phyloP scores from a whole-genome alignment of 2,329 filamentous ascomycete species.

The Rasamsonia emersonii region DNA sequence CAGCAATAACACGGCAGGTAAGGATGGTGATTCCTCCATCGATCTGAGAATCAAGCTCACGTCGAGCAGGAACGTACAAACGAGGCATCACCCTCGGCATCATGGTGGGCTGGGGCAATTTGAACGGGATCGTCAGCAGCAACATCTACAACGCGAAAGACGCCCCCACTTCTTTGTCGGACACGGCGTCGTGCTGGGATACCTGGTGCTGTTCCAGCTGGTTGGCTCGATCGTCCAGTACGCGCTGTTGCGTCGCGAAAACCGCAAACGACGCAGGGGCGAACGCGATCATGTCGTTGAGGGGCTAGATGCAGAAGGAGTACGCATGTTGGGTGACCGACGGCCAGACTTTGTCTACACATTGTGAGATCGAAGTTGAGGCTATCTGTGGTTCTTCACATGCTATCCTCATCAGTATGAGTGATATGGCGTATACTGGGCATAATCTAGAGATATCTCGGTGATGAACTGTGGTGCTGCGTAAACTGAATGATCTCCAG shows the following conservation, averaged over 20 bases:
- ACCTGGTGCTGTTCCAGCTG: constrained; percentile 60
- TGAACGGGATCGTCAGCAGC: constrained; percentile 71
- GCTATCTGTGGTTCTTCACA: no score
- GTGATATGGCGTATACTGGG: no score
- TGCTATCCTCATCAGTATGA: no score
- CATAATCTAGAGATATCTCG: no score
- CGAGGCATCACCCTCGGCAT: constrained; percentile 79
- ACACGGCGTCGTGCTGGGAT: constrained; percentile 66
- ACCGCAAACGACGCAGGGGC: constrained; percentile 55
- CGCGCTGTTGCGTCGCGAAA: constrained; percentile 56
- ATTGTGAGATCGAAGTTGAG: no score
- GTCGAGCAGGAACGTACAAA: constrained; percentile 66
- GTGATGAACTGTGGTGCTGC: no score
- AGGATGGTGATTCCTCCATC: neutral
- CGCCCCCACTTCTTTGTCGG: constrained; percentile 61
- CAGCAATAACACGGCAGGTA: constrained; percentile 73
- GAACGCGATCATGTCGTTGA: constrained; percentile 56
- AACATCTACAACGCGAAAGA: constrained; percentile 64
- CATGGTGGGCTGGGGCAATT: constrained; percentile 86
- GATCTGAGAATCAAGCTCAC: neutral
- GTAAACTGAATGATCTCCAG: no score
- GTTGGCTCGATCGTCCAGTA: constrained; percentile 61
- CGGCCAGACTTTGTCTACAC: constrained; percentile 66
- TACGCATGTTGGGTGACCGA: constrained; percentile 60
- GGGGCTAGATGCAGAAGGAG: constrained; percentile 55